Percentiles rank a stretch among this genome's conserved stretches.
Conservation (phyloP, 371 early-diverging fungal species). For the Lichtheimia ornata region DNA sequence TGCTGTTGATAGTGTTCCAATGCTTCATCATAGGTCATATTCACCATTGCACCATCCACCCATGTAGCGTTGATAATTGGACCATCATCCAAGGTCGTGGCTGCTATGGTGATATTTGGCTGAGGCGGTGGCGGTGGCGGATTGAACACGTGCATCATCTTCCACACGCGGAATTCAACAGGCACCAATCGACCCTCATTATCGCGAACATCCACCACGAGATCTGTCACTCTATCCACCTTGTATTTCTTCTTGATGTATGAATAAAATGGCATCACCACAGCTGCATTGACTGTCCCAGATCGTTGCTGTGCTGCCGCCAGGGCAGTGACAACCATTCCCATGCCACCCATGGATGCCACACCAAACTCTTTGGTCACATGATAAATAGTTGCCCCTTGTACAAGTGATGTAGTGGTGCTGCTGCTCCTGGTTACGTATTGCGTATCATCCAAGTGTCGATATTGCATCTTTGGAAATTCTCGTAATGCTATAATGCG, state of each 20-base stretch:
- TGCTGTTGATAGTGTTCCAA: background rate
- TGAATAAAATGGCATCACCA: conserved; percentile 66
- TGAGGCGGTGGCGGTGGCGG: conserved; percentile 17
- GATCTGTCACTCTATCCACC: conserved; percentile 32
- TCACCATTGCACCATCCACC: conserved; percentile 31
- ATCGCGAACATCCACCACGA: conserved; percentile 56
- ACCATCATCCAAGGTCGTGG: background rate
- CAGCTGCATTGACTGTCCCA: conserved; percentile 46
- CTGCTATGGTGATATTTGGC: conserved; percentile 4
- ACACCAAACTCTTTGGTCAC: conserved; percentile 61
- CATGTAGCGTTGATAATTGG: conserved; percentile 10
- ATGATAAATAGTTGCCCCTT: conserved; percentile 55
- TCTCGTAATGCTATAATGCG: conserved; percentile 28
- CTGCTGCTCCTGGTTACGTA: no score
- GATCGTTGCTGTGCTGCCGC: conserved; percentile 60
- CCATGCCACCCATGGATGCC: conserved; percentile 59
- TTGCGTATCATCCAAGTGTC: conserved; percentile 41
- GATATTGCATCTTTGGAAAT: conserved; percentile 55
- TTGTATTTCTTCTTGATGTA: conserved; percentile 42
- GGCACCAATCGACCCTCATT: conserved; percentile 36
- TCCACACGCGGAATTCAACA: conserved; percentile 52
- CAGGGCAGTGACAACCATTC: conserved; percentile 64
- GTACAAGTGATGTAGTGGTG: conserved; percentile 18
- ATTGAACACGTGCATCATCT: conserved; percentile 43
- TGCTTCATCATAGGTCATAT: conserved; percentile 9